Conservation (phyloP, 768 basidiomycete genomes). For the Fomitopsis pulvina region DNA sequence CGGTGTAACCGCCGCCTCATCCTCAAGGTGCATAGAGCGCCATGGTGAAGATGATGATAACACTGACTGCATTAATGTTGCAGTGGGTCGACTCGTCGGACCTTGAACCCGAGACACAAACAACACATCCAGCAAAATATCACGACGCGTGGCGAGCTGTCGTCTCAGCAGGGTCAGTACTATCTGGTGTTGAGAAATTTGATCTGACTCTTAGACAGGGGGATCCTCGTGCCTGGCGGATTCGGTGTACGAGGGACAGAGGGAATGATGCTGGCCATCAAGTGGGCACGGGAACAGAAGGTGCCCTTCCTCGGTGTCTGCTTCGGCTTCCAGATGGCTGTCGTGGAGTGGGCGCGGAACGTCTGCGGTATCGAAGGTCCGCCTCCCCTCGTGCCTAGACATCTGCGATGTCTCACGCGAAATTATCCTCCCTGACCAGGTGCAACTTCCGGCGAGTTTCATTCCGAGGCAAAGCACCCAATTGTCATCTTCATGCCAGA, state of each 20-base stretch:
- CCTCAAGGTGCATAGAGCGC: slow-evolving; percentile 57
- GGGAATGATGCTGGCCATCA: slow-evolving; percentile 98
- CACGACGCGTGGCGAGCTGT: slow-evolving; percentile 94
- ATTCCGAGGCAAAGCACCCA: slow-evolving; percentile 51
- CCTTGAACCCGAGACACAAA: slow-evolving; percentile 76
- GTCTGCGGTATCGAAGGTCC: slow-evolving; percentile 66
- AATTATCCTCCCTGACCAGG: slow-evolving; percentile 34
- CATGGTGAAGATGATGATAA: too few species aligned
- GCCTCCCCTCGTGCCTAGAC: background rate
- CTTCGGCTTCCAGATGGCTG: slow-evolving; percentile 95
- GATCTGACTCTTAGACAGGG: slow-evolving; percentile 39
- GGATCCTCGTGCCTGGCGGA: slow-evolving; percentile 95
- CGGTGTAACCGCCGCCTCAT: slow-evolving; percentile 79
- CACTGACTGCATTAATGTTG: background rate
- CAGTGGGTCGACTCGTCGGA: slow-evolving; percentile 97
- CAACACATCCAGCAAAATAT: slow-evolving; percentile 76
- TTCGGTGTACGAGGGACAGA: slow-evolving; percentile 92
- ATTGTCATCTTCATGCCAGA: slow-evolving; percentile 98
- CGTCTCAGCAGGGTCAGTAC: slow-evolving; percentile 76
- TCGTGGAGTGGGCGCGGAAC: slow-evolving; percentile 89
- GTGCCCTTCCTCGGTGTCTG: slow-evolving; percentile 96
- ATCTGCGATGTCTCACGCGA: background rate
- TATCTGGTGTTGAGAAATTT: background rate
- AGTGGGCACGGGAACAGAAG: slow-evolving; percentile 93
- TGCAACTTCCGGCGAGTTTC: slow-evolving; percentile 84